These are phyloP conservation scores for Phytopythium oedochilum DNA, from an alignment of 352 stramenopile genomes.

Conservation along the genomic window DNA sequence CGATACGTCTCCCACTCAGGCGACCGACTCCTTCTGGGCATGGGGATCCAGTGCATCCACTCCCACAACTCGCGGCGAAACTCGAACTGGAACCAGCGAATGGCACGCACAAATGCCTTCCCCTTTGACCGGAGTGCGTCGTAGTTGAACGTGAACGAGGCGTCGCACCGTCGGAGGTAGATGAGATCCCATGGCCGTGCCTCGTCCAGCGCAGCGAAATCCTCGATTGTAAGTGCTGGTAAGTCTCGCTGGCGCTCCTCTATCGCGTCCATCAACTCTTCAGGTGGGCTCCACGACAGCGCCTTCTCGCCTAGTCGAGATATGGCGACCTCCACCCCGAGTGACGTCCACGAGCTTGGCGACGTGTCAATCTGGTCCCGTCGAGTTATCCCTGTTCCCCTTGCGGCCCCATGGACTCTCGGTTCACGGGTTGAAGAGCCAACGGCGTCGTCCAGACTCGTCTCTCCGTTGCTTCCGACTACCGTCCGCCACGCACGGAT, in stretches of 20 bases:
- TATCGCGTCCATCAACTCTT: neutral
- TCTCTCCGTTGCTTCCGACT: neutral
- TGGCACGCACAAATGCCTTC: neutral
- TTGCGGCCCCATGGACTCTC: too few species aligned
- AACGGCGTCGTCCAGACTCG: neutral
- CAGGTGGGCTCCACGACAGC: neutral
- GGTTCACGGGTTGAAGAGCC: neutral
- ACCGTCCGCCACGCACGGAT: neutral
- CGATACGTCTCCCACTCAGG: neutral
- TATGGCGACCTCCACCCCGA: neutral
- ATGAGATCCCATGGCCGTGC: neutral
- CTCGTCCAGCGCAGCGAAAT: neutral
- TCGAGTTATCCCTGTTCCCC: neutral
- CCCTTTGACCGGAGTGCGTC: neutral
- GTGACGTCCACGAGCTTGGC: neutral
- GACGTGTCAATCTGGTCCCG: constrained; percentile 1
- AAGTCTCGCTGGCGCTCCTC: neutral
- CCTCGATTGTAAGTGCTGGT: neutral
- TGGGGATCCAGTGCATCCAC: constrained; percentile 1
- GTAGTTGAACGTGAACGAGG: neutral
- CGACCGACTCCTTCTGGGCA: neutral
- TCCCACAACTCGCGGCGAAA: constrained; percentile 4
- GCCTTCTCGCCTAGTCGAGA: neutral
- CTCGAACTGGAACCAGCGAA: constrained; percentile 1
- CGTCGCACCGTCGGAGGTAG: neutral